phyloP scores from a whole-genome alignment of 176 grass and related monocot species.

The Oryza meyeriana region DNA sequence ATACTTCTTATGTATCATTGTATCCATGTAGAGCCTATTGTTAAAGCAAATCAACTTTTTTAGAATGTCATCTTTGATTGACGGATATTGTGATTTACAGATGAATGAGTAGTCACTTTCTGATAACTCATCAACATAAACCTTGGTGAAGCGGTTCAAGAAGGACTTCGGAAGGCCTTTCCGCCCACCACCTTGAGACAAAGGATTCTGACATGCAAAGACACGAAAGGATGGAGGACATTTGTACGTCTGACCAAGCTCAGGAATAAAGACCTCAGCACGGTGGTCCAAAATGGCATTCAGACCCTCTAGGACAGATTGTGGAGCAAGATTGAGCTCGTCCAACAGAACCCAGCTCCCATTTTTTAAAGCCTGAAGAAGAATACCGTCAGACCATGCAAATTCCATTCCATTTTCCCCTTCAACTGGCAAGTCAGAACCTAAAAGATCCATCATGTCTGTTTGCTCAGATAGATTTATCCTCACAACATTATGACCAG shows the following conservation, averaged over 20 bases:
- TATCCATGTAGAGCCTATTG: slow-evolving; percentile 68
- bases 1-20: slow-evolving; percentile 80
- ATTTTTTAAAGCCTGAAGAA: slow-evolving; percentile 95
- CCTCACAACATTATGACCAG: slow-evolving; percentile 78
- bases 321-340: slow-evolving; percentile 96
- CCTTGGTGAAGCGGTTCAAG: slow-evolving; percentile 93
- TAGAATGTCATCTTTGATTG: slow-evolving; percentile 47
- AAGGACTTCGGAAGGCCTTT: slow-evolving; percentile 94
- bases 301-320: slow-evolving; percentile 91
- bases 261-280: slow-evolving; percentile 95
- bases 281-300: slow-evolving; percentile 97
- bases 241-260: slow-evolving; percentile 76
- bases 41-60: slow-evolving; percentile 83
- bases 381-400: slow-evolving; percentile 96
- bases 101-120: slow-evolving; percentile 83
- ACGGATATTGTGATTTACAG: slow-evolving; percentile 56
- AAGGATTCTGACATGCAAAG: slow-evolving; percentile 97
- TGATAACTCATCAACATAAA: slow-evolving; percentile 90
- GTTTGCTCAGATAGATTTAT: slow-evolving; percentile 99
- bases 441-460: slow-evolving; percentile 99
- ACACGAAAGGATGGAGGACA: slow-evolving; percentile 79
- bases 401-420: slow-evolving; percentile 77
- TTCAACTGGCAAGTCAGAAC: slow-evolving; percentile 85
- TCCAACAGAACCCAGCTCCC: slow-evolving; percentile 98
- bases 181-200: slow-evolving; percentile 84